Evolutionary conservation across 1,284 basidiomycete genomes (phyloP).

Genomic region (Ustilago sp.): DNA sequence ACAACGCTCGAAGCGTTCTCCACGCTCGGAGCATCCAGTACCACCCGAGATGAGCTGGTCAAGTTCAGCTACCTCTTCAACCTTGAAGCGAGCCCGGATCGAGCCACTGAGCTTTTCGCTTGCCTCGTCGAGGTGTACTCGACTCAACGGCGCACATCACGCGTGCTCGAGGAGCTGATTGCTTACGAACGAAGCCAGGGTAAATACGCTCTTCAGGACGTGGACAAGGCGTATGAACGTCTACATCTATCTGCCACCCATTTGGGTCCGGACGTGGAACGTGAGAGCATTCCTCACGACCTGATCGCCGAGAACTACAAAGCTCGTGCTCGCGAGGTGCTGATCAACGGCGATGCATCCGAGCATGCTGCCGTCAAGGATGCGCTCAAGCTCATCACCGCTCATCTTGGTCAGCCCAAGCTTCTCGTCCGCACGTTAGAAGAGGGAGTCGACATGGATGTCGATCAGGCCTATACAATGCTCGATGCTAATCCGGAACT

Average conservation of each 20-base stretch:
- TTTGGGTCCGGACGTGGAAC: constrained; percentile 33
- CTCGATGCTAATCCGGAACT: constrained; percentile 78
- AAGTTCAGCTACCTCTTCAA: constrained; percentile 51
- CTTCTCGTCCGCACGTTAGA: constrained; percentile 29
- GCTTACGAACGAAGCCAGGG: constrained; percentile 45
- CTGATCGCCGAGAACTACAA: constrained; percentile 47
- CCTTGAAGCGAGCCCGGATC: constrained; percentile 22
- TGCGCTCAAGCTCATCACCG: constrained; percentile 36
- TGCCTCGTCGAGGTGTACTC: constrained; percentile 32
- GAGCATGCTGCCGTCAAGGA: constrained; percentile 46
- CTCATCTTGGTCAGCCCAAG: constrained; percentile 25
- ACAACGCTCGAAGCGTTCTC: constrained; percentile 31
- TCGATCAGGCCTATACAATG: constrained; percentile 79
- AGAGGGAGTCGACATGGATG: constrained; percentile 72
- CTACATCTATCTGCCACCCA: constrained; percentile 30
- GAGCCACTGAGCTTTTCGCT: constrained; percentile 29
- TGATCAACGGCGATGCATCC: constrained; percentile 34
- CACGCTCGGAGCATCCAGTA: constrained; percentile 33
- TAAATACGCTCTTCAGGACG: constrained; percentile 25
- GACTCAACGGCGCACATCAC: constrained; percentile 36
- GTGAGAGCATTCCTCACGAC: constrained; percentile 35
- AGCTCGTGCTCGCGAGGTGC: constrained; percentile 35
- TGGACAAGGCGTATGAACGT: constrained; percentile 46
- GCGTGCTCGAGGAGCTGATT: constrained; percentile 43
- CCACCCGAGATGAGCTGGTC: constrained; percentile 43